phyloP scores from a whole-genome alignment of 2,329 filamentous ascomycete species.

The Stagonosporopsis chrysanthemi region DNA sequence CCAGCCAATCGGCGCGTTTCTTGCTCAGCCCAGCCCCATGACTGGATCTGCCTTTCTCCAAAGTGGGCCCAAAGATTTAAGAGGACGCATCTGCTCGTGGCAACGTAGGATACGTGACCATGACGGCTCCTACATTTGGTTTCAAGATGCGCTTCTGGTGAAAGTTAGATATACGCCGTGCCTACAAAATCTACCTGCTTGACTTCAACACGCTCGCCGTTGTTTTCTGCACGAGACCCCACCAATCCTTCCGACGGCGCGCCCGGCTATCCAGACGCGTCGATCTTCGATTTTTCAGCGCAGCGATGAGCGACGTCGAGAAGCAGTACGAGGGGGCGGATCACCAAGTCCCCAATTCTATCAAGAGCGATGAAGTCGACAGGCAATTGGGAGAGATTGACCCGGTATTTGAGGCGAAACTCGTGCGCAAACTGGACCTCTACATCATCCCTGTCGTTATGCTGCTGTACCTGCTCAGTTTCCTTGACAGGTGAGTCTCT shows the following conservation, averaged over 20 bases:
- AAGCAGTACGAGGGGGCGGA: conserved; percentile 29
- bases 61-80: conserved; percentile 34
- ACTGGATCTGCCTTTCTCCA: conserved; percentile 24
- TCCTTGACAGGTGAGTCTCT: conserved; percentile 69
- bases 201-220: background rate
- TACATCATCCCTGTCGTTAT: conserved; percentile 72
- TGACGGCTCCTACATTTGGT: conserved; percentile 30
- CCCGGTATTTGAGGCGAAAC: conserved; percentile 57
- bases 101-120: conserved; percentile 22
- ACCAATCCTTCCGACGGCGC: conserved; percentile 3
- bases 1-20: conserved; percentile 22
- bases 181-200: background rate
- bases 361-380: conserved; percentile 35
- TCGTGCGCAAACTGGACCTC: conserved; percentile 70
- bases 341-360: conserved; percentile 21
- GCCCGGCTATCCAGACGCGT: conserved; percentile 7
- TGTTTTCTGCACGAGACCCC: background rate
- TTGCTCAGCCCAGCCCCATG: conserved; percentile 38
- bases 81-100: conserved; percentile 24
- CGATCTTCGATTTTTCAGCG: background rate
- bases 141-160: conserved; percentile 23
- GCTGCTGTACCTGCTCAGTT: conserved; percentile 76
- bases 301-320: conserved; percentile 40
- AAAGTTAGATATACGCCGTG: background rate
- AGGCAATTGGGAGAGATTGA: conserved; percentile 46